Base-by-base conservation (phyloP, 176 grass and related monocot genomes). In the Ampelocalamus luodianensis region DNA sequence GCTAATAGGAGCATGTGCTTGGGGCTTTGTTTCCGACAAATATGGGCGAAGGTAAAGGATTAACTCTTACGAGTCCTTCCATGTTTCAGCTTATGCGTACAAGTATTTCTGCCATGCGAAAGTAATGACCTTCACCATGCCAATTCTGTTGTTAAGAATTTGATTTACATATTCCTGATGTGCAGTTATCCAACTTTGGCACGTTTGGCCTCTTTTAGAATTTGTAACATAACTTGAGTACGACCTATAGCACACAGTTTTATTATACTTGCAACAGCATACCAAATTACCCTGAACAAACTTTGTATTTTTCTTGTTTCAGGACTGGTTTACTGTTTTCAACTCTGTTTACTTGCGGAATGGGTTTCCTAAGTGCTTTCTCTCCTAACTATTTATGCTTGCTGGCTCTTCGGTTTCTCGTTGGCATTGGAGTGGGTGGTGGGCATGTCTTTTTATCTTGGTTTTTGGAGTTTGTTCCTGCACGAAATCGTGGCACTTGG, bases 391-490 rank as follows among this genome's bases (percentile, higher is more conserved):
- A 91, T 68, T 40, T 87, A 45, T 89, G 84, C 56, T 87, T 94
- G 75, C 50, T 94, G 54, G 76, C 59, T 39, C 84, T 91, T 65
- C 92, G 92, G 3, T 94, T 94, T 85, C 17, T 87, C 38, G 92
- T 94, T 74, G 92, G 92, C 55, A 7, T 91, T 24, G 89, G 92
- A 85, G 48, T 94, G 71, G 92, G 92, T 9, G 89, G 92, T 44
- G 80, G 49, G 10, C 89, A 89, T 68, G 92, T 94, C 11, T 87
- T 89, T 73, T 48, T 84, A 48, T 91, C 92, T 75, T 94, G 89
- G 92, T 94, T 94, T 91, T 81, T 94, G 56, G 92, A 94, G 66
- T 94, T 94, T 61, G 74, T 91, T 91, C 92, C 92, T 81, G 65
- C 81, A 82, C 80, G 68, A 32, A 94, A 89, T 82, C 86, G 92